phyloP scores from a whole-genome alignment of 192 early-diverging fungal genomes.

The Phlyctochytrium arcticum region DNA sequence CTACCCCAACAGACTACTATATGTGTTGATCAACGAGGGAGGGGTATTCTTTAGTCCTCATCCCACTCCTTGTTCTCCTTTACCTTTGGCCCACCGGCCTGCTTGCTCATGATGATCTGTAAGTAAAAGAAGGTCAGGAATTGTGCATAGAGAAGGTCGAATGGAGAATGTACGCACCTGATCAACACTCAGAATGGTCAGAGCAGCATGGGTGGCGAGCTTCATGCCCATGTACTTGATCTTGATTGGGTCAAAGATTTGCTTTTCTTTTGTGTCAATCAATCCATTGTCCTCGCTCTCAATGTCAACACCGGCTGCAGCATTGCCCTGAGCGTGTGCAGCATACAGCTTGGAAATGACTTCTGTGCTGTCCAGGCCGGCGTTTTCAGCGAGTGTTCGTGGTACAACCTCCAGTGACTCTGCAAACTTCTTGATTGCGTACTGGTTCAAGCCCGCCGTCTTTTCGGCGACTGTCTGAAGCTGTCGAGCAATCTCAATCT shows the following conservation, averaged over 20 bases:
- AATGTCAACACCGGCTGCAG: conserved; percentile 77
- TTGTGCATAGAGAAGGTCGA: neutral
- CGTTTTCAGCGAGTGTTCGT: conserved; percentile 90
- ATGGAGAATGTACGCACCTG: conserved; percentile 44
- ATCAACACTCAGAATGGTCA: conserved; percentile 94
- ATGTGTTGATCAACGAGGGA: too few species aligned
- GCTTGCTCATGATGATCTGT: conserved; percentile 97
- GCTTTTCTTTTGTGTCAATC: conserved; percentile 68
- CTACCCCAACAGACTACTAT: too few species aligned
- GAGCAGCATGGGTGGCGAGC: conserved; percentile 85
- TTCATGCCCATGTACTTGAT: conserved; percentile 88
- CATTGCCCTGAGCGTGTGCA: conserved; percentile 71
- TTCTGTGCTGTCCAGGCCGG: conserved; percentile 87
- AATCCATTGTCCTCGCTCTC: conserved; percentile 65
- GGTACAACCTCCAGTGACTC: conserved; percentile 94
- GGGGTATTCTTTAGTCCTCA: conserved; percentile 64
- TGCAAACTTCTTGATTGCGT: conserved; percentile 93
- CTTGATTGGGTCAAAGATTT: conserved; percentile 76
- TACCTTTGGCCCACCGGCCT: conserved; percentile 85
- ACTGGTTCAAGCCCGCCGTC: conserved; percentile 93
- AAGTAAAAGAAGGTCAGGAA: conserved; percentile 8
- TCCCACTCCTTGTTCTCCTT: conserved; percentile 89
- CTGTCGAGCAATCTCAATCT: conserved; percentile 86
- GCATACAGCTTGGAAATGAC: conserved; percentile 88
- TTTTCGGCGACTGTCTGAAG: conserved; percentile 76